These are phyloP conservation scores for Penicillium sp. DNA, from an alignment of 2,329 filamentous ascomycete species.

Conservation along the genomic window DNA sequence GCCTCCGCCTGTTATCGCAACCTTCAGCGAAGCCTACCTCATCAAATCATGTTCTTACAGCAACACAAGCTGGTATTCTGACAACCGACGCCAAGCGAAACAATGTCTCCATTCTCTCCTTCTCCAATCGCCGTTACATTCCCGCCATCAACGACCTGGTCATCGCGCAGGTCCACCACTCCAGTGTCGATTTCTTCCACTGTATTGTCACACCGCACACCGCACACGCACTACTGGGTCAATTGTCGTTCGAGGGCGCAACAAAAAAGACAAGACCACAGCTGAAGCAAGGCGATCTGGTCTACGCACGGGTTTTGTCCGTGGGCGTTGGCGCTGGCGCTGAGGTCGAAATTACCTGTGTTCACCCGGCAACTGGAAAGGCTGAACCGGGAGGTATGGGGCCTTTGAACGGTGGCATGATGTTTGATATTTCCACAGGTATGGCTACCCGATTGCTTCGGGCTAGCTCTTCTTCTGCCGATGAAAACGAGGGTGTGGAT, in stretches of 20 bases:
- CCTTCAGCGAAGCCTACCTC: constrained; percentile 63
- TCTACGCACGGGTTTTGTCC: constrained; percentile 82
- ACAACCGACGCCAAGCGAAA: constrained; percentile 44
- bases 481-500: constrained; percentile 52
- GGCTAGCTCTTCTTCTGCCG: constrained; percentile 40
- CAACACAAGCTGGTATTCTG: constrained; percentile 37
- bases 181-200: constrained; percentile 74
- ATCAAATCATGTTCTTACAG: constrained; percentile 44
- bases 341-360: constrained; percentile 87
- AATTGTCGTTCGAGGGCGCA: constrained; percentile 89
- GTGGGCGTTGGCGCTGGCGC: constrained; percentile 79
- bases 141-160: constrained; percentile 81
- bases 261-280: constrained; percentile 88
- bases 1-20: constrained; percentile 77
- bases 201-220: constrained; percentile 70
- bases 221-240: constrained; percentile 69
- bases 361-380: constrained; percentile 82
- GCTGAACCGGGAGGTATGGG: constrained; percentile 84
- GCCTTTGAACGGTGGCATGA: constrained; percentile 79
- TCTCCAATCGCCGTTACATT: constrained; percentile 63
- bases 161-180: constrained; percentile 80
- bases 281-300: constrained; percentile 71
- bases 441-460: constrained; percentile 74
- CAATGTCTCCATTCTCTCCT: constrained; percentile 35
- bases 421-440: constrained; percentile 75